These are phyloP conservation scores for Volvariella surrecta DNA, from an alignment of 1,284 basidiomycete genomes.

Conservation along the genomic window DNA sequence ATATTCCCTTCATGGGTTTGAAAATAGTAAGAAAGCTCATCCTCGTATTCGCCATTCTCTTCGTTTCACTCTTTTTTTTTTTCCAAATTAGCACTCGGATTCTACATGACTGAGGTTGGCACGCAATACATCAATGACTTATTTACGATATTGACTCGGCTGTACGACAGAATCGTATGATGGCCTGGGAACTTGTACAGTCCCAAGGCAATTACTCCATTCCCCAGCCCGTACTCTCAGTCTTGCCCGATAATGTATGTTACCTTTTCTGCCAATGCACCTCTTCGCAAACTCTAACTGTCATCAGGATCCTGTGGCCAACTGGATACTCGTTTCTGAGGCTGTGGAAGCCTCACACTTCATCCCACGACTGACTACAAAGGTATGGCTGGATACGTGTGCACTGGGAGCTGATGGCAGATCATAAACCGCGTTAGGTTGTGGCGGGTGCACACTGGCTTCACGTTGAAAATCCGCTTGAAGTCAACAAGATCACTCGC, in stretches of 20 bases:
- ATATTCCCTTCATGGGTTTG: slow-evolving; percentile 47
- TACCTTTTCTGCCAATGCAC: background rate
- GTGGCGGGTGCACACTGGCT: slow-evolving; percentile 38
- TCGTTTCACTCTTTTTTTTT: background rate
- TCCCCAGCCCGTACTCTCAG: slow-evolving; percentile 44
- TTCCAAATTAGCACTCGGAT: slow-evolving; percentile 36
- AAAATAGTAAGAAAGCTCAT: slow-evolving; percentile 38
- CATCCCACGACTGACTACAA: slow-evolving; percentile 41
- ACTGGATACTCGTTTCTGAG: slow-evolving; percentile 40
- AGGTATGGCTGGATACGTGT: slow-evolving; percentile 26
- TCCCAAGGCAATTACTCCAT: slow-evolving; percentile 52
- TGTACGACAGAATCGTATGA: slow-evolving; percentile 36
- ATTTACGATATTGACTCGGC: background rate
- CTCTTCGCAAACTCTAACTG: slow-evolving; percentile 15
- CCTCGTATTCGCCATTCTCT: background rate
- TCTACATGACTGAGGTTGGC: slow-evolving; percentile 48
- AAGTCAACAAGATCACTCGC: slow-evolving; percentile 32
- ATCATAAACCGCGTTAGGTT: slow-evolving; percentile 12
- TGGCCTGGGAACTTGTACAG: slow-evolving; percentile 40
- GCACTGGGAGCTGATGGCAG: background rate
- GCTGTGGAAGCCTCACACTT: slow-evolving; percentile 34
- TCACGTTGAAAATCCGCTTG: slow-evolving; percentile 35
- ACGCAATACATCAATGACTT: slow-evolving; percentile 8
- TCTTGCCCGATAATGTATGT: slow-evolving; percentile 44
- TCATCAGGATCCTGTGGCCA: slow-evolving; percentile 55